phyloP scores from a whole-genome alignment of 805 yeast species.

The Candida xiaguanensis region DNA sequence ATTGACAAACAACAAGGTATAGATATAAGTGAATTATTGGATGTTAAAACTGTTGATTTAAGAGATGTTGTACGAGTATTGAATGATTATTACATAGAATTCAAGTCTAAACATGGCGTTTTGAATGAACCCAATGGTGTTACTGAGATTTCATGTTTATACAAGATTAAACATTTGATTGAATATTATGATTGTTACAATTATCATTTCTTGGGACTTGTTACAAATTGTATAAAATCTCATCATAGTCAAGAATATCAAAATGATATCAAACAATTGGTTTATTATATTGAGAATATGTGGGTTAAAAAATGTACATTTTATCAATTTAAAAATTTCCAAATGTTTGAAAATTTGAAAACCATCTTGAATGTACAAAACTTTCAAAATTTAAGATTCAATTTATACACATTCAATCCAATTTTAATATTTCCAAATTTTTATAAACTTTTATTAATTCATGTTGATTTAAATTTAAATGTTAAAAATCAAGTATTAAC shows the following conservation, averaged over 20 bases:
- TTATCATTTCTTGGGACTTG: neutral
- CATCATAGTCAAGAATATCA: neutral
- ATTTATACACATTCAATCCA: slow-evolving; percentile 22
- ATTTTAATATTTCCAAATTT: slow-evolving; percentile 22
- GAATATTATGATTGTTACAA: slow-evolving; percentile 2
- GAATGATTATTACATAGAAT: slow-evolving; percentile 6
- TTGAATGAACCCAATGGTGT: neutral
- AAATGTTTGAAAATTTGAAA: slow-evolving; percentile 18
- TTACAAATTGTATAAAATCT: neutral
- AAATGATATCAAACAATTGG: slow-evolving; percentile 6
- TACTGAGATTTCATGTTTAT: slow-evolving; percentile 2
- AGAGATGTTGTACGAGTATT: slow-evolving; percentile 5
- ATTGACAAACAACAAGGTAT: neutral
- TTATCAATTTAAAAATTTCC: slow-evolving; percentile 9
- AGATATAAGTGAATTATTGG: neutral
- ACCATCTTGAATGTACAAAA: slow-evolving; percentile 1
- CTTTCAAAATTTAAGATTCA: slow-evolving; percentile 12
- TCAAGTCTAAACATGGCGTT: neutral
- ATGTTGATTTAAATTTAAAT: neutral
- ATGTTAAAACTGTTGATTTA: neutral
- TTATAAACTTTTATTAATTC: slow-evolving; percentile 14
- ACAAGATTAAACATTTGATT: slow-evolving; percentile 1
- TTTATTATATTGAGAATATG: slow-evolving; percentile 11
- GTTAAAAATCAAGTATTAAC: neutral
- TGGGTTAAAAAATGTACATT: slow-evolving; percentile 18